Conservation (phyloP, 441 rosid species). For the Pelargonium myrrhifolium region DNA sequence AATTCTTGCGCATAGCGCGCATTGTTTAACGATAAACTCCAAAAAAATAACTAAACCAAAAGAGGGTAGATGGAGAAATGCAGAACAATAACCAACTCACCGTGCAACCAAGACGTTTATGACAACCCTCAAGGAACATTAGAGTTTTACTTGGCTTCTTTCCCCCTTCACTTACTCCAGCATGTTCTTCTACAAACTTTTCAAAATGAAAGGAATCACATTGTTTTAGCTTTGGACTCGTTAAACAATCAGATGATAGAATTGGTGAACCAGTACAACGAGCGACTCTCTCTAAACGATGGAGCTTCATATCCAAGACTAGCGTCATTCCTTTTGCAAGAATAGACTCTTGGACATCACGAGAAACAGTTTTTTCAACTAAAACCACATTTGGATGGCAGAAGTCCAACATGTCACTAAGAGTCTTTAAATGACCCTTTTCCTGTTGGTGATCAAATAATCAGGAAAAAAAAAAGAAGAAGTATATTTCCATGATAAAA, state of each 20-base stretch:
- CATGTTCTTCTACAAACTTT: slow-evolving; percentile 77
- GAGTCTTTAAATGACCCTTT: slow-evolving; percentile 46
- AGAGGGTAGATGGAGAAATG: too few species aligned
- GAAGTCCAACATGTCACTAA: slow-evolving; percentile 52
- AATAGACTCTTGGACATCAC: slow-evolving; percentile 74
- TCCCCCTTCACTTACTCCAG: slow-evolving; percentile 53
- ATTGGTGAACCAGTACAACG: slow-evolving; percentile 78
- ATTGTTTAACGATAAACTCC: neutral
- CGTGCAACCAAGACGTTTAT: slow-evolving; percentile 76
- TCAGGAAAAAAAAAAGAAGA: slow-evolving; percentile 13
- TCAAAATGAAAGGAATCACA: slow-evolving; percentile 81
- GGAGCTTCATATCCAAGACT: slow-evolving; percentile 87
- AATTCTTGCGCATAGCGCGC: neutral
- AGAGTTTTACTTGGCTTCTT: slow-evolving; percentile 76
- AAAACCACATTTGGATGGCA: slow-evolving; percentile 74
- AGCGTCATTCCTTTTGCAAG: slow-evolving; percentile 65
- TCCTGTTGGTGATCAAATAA: slow-evolving; percentile 44
- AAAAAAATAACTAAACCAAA: too few species aligned
- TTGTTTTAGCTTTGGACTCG: slow-evolving; percentile 56
- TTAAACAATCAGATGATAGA: slow-evolving; percentile 45
- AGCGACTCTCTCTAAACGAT: slow-evolving; percentile 80
- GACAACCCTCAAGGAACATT: slow-evolving; percentile 90
- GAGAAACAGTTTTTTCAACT: slow-evolving; percentile 88
- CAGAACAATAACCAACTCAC: slow-evolving; percentile 40
- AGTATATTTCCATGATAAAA: neutral